These are phyloP conservation scores for Podospora pseudoanserina DNA, from an alignment of 495 filamentous ascomycete genomes.

Conservation along the genomic window DNA sequence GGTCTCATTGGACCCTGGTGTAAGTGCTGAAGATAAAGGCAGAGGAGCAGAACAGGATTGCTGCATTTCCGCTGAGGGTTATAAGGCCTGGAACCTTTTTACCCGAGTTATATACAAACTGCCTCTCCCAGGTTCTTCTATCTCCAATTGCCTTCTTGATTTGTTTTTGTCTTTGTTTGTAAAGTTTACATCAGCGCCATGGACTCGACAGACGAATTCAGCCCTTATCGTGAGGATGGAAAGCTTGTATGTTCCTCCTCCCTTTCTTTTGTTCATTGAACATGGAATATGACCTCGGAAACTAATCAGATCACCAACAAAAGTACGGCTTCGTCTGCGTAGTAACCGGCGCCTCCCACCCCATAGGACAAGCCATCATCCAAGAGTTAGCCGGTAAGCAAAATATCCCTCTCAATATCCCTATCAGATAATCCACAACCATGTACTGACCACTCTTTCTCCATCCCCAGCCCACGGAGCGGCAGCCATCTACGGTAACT, in stretches of 20 bases:
- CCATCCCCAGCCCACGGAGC: conserved; percentile 52
- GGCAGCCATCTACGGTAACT: conserved; percentile 57
- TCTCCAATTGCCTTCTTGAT: neutral
- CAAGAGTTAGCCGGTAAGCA: conserved; percentile 51
- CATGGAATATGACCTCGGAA: neutral
- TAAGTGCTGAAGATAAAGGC: neutral
- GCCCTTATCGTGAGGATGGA: conserved; percentile 56
- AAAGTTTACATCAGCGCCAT: conserved; percentile 13
- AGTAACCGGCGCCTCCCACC: conserved; percentile 56
- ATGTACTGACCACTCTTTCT: conserved; percentile 9
- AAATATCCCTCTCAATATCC: neutral
- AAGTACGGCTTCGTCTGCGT: conserved; percentile 62
- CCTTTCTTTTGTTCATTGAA: neutral
- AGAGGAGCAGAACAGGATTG: neutral
- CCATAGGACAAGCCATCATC: conserved; percentile 56
- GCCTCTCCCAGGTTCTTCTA: neutral
- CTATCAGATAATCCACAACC: neutral
- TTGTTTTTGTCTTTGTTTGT: neutral
- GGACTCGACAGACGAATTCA: conserved; percentile 50
- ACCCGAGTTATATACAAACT: neutral
- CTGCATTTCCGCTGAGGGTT: neutral
- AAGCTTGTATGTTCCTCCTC: conserved; percentile 47
- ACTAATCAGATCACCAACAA: neutral
- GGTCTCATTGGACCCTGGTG: neutral
- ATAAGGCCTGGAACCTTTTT: neutral